phyloP scores from a whole-genome alignment of 371 early-diverging fungal species.

The Smittium mucronatum region DNA sequence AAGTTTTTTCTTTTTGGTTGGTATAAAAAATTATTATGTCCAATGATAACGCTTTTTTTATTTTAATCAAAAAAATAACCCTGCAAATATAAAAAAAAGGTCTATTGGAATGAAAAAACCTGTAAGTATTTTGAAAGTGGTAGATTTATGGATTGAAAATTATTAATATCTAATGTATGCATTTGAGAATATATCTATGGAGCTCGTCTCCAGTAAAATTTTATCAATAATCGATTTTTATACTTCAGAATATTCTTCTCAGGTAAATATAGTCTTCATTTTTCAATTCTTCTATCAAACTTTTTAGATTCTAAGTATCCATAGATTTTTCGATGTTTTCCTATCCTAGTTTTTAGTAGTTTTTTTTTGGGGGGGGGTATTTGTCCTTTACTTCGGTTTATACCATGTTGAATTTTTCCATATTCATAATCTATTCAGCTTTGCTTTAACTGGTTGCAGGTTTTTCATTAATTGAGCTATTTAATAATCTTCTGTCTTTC shows the following conservation, averaged over 20 bases:
- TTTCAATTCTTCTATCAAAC: neutral
- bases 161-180: neutral
- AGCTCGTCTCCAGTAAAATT: neutral
- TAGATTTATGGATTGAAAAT: conserved; percentile 3
- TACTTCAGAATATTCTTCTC: neutral
- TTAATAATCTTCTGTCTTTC: neutral
- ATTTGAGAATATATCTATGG: neutral
- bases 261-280: neutral
- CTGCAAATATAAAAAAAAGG: too few relatives aligned
- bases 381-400: neutral
- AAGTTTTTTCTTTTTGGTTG: too few relatives aligned
- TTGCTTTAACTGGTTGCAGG: neutral
- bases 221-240: conserved; percentile 7
- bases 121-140: neutral
- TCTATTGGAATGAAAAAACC: too few relatives aligned
- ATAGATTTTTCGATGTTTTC: conserved; percentile 1
- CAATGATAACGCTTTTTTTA: too few relatives aligned
- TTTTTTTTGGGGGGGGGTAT: neutral
- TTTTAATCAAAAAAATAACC: too few relatives aligned
- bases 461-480: neutral
- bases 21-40: too few relatives aligned
- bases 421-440: neutral
- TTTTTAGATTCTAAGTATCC: neutral
- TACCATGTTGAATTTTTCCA: conserved; percentile 1
- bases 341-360: neutral